Evolutionary conservation across 2,329 filamentous ascomycete genomes (phyloP), one percentile per base, ranked within the genome.

Genomic region (Verticillium zaregamsianum): DNA sequence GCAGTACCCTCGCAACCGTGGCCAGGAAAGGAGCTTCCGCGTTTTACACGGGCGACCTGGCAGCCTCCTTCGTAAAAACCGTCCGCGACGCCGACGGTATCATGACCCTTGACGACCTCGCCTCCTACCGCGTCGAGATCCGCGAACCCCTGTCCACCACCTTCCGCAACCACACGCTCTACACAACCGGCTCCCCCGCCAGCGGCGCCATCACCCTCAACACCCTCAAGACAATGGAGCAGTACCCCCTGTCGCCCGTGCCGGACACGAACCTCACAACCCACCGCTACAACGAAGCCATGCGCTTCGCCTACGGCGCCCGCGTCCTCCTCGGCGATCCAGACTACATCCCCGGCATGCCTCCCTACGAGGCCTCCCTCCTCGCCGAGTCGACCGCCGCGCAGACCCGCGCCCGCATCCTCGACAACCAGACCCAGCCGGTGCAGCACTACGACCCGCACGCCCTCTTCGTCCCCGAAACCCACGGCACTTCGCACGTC

Each of bases 311-410:
- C 3, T 98, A 97, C 72, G 93, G 89, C 4, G 79, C 90, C 68
- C 87, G 93, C 62, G 82, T 87, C n/a, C 82, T 88, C 32, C 83
- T 98, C 0, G 94, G 93, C 5, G 95, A 98, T 72, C 95, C 94
- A 0, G 80, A 78, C 1, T 97, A 90, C 71, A 85, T 96, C 4
- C 67, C 80, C 0, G 85, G 85, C 33, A 78, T 94, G 58, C 76
- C 80, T 9, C 73, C 77, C 8, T 89, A 90, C 66, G 88, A 97
- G 73, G 72, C 80, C 1, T 72, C 81, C 3, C 90, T 98, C 81
- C 75, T 97, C 20, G 84, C 83, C 54, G 76, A 82, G 0, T 72
- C 76, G 0, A 87, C 85, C 0, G 88, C 89, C 0, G 77, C 78
- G 1, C 77, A 79, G 3, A 87, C 91, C 33, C 85, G 87, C 9